These are phyloP conservation scores for Sugiyamaella castrensis DNA, from an alignment of 1,139 yeast genomes.

Conservation along the genomic window DNA sequence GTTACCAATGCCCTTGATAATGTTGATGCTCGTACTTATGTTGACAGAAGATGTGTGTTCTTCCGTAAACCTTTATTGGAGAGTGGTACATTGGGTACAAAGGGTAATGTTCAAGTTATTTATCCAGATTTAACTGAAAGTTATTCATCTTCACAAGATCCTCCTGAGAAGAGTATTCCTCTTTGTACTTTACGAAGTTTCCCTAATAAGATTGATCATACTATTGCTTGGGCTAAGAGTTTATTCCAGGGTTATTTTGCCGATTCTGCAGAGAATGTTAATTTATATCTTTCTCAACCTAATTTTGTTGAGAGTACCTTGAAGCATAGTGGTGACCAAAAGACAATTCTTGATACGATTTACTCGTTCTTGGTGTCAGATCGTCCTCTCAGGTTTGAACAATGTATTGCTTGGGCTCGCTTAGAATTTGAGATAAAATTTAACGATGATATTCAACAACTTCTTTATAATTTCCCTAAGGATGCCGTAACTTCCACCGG, in stretches of 20 bases:
- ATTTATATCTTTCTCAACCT: constrained; percentile 85
- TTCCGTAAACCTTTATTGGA: constrained; percentile 88
- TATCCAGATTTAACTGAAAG: constrained; percentile 92
- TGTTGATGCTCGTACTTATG: constrained; percentile 96
- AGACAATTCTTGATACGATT: constrained; percentile 78
- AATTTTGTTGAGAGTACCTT: constrained; percentile 86
- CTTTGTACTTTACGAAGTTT: constrained; percentile 94
- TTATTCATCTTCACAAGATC: constrained; percentile 94
- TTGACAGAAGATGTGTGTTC: constrained; percentile 94
- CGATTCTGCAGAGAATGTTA: constrained; percentile 90
- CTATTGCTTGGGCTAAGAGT: constrained; percentile 98
- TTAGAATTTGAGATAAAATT: constrained; percentile 79
- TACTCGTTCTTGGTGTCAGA: constrained; percentile 63
- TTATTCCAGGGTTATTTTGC: constrained; percentile 91
- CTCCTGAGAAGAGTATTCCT: constrained; percentile 97
- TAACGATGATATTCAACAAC: constrained; percentile 81
- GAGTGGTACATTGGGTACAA: constrained; percentile 96
- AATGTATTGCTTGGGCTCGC: constrained; percentile 95
- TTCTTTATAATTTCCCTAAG: constrained; percentile 87
- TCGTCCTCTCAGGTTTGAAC: constrained; percentile 88
- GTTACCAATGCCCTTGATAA: constrained; percentile 97
- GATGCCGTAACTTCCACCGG: constrained; percentile 91
- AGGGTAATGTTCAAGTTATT: constrained; percentile 96
- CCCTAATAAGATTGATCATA: constrained; percentile 97
- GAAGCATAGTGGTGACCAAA: constrained; percentile 89